Conservation (phyloP, 257 asterid genomes). For the Lavandula angustifolia region DNA sequence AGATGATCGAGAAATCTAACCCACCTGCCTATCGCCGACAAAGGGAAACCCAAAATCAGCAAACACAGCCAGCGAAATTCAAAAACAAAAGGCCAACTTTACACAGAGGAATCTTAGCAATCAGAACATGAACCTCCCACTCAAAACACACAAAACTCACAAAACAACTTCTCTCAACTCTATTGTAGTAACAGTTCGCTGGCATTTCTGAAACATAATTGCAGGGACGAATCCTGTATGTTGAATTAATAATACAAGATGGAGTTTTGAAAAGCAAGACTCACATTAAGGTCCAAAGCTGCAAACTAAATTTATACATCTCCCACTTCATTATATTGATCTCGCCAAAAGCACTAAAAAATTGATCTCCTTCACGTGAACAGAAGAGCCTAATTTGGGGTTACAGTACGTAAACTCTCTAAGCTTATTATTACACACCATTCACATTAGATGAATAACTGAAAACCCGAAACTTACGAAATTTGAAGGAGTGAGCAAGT, state of each 20-base stretch:
- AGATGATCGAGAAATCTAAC: too few relatives aligned
- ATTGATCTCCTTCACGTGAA: background rate
- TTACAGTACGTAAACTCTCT: background rate
- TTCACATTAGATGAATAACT: conserved; percentile 11
- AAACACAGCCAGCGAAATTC: too few relatives aligned
- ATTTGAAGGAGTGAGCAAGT: too few relatives aligned
- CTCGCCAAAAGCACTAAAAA: conserved; percentile 2
- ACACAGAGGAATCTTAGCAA: too few relatives aligned
- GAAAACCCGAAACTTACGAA: too few relatives aligned
- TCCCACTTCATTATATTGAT: background rate
- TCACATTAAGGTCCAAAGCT: conserved; percentile 8
- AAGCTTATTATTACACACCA: background rate
- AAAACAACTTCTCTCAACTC: conserved; percentile 11
- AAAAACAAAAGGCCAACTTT: too few relatives aligned
- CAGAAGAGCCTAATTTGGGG: background rate
- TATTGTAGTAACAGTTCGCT: conserved; percentile 4
- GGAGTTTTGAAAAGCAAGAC: conserved; percentile 15
- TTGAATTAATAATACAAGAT: conserved; percentile 9
- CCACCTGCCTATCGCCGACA: too few relatives aligned
- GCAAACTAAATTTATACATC: conserved; percentile 12
- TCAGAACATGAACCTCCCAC: background rate
- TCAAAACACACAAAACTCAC: background rate
- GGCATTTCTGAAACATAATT: background rate
- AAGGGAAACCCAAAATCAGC: too few relatives aligned
- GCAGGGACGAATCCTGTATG: conserved; percentile 16